Evolutionary conservation across 495 filamentous ascomycete species (phyloP).

Genomic region (Neurospora tetraspora): DNA sequence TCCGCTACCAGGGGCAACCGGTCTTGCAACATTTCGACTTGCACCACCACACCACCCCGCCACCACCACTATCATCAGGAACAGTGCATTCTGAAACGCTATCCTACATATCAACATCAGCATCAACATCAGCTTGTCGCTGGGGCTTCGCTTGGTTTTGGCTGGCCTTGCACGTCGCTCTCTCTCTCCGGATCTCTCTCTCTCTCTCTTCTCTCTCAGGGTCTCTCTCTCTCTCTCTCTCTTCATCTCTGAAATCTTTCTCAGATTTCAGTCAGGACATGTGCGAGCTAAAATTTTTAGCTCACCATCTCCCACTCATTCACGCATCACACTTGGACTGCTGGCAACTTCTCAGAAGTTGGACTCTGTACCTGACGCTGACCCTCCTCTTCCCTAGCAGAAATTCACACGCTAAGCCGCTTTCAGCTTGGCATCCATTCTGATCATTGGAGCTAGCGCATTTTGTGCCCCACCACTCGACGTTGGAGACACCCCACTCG

Average conservation of each 20-base stretch:
- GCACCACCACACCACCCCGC: neutral
- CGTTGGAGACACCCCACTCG: neutral
- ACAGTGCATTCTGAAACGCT: neutral
- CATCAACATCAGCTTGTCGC: neutral
- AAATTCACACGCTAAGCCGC: neutral
- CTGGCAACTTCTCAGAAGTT: neutral
- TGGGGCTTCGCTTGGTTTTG: neutral
- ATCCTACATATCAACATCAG: neutral
- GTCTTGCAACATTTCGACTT: neutral
- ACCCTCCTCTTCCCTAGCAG: neutral
- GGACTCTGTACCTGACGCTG: neutral
- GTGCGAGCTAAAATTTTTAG: neutral
- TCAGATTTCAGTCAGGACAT: neutral
- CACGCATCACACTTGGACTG: neutral
- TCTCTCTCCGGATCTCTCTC: neutral
- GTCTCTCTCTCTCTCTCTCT: neutral
- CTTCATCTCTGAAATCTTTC: neutral
- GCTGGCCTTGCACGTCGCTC: neutral
- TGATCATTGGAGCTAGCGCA: neutral
- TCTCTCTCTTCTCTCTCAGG: neutral
- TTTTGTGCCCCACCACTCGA: neutral
- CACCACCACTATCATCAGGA: neutral
- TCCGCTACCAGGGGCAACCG: neutral
- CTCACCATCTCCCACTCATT: neutral
- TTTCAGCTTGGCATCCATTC: neutral